A percentile compares a stretch with the other conserved stretches of the same genome.
phyloP scores from a whole-genome alignment of 306 rosid species.

The Cucurbita moschata region DNA sequence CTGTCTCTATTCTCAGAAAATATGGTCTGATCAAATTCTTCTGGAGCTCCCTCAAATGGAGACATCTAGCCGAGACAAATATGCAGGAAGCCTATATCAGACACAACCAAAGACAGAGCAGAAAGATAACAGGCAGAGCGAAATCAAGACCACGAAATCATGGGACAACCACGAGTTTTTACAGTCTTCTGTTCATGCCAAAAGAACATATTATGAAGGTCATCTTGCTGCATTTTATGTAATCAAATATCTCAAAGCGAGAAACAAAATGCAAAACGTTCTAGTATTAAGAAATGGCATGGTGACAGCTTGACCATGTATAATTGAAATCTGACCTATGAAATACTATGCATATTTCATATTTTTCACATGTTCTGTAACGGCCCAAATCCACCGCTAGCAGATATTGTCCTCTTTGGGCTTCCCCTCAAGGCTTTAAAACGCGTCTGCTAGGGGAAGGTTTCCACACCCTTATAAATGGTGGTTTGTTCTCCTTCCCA shows the following conservation, averaged over 20 bases:
- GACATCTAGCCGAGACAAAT: slow-evolving; percentile 41
- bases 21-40: slow-evolving; percentile 93
- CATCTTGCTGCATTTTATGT: background rate
- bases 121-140: background rate
- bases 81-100: slow-evolving; percentile 1
- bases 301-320: background rate
- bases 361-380: background rate
- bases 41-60: slow-evolving; percentile 67
- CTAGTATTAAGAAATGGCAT: background rate
- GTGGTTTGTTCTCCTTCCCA: too few relatives aligned
- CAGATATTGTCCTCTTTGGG: too few relatives aligned
- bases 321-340: background rate
- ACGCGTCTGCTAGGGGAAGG: too few relatives aligned
- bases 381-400: too few relatives aligned
- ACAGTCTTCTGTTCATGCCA: background rate
- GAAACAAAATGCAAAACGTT: background rate
- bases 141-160: background rate
- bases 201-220: background rate
- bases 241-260: background rate
- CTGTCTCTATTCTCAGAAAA: slow-evolving; percentile 35
- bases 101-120: background rate
- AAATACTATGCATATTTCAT: background rate
- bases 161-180: background rate
- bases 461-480: too few relatives aligned
- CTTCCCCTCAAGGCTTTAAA: too few relatives aligned